Evolutionary conservation across 2,329 filamentous ascomycete genomes (phyloP), one percentile per base, ranked within the genome.

Genomic region (Amauroascus niger): DNA sequence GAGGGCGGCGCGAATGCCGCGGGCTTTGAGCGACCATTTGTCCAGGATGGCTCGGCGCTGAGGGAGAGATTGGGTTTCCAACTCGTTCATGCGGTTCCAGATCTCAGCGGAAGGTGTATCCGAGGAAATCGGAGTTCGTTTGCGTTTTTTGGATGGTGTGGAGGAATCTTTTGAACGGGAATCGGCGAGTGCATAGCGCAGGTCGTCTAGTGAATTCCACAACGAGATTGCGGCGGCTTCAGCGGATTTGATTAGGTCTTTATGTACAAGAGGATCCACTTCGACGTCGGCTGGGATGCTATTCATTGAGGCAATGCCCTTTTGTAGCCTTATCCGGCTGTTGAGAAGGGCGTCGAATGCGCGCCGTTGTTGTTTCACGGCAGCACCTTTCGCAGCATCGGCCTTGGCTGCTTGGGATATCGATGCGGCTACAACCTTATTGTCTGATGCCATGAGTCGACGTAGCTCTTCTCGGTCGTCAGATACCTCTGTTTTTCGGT

Each of bases 301-400:
- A 16, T 52, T 45, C 24, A 84, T 80, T 0, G 87, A 84, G 14
- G 93, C 79, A 13, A 98, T 72, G 1, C 87, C 88, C 69, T 96
- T 97, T 68, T 98, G 94, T 16, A 98, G 73, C 57, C 91, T 87
- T 64, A 98, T 96, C 18, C 93, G 83, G 13, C 89, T 80, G 70
- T 95, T 95, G 30, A 98, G 78, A 0, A 97, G 79, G 0, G 87
- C 81, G 61, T 97, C 91, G 64, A 95, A 98, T 0, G 84, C 82
- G 57, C 84, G 84, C 49, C 89, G 82, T 71, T 98, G 93, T 54
- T 83, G 76, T 62, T 89, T 91, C 35, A 98, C 87, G 0, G 91
- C 91, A 52, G 79, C 73, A 11, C 93, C 93, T 69, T 97, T 97
- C 40, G 84, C 81, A 3, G 86, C 82, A 65, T 97, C 93, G 51